Evolutionary conservation across 2,329 filamentous ascomycete genomes (phyloP), one percentile per base, ranked within the genome.

Genomic region (Ilyonectria destructans): DNA sequence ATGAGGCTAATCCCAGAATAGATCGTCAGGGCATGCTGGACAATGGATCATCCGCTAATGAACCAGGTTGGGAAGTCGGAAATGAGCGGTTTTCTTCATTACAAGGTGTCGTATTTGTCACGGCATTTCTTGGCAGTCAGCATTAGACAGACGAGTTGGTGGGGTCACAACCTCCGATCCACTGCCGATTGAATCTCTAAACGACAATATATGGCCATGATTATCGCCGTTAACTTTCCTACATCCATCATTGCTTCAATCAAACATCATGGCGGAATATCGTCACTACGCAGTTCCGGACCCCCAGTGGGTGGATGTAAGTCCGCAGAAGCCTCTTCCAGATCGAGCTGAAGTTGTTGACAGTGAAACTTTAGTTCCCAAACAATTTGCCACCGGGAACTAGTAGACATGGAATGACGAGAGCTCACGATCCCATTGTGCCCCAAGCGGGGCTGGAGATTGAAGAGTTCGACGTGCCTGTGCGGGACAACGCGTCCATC

Each of bases 321-420:
- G 56, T 57, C 33, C n/a, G 6, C 45, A 13, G 12, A 26, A 12
- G 26, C 17, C n/a, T 46, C 9, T 4, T 33, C 56, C 2, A 46
- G 17, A 62, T 43, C 35, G 33, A 33, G 33, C 51, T 40, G 52
- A 55, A 31, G n/a, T 31, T 31, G 19, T 33, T 52, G 17, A 52
- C 2, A 35, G 3, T 31, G 21, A 31, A 2, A 19, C 48, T 6
- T 6, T 46, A 79, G 74, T 76, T 77, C 8, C 73, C 76, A 23
- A 75, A 75, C 23, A 77, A 76, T 19, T 68, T 79, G 0, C 71
- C 74, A 0, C 62, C 61, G 2, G 68, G 68, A 1, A 74, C 70
- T 6, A 58, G n/a, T 9, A 56, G 33, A 17, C n/a, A 46, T 43
- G 40, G 54, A 10, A 77, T 74, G 70, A 70, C 58, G 9, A 65